A percentile compares a stretch with the other conserved stretches of the same genome.
phyloP scores from a whole-genome alignment of 2,329 filamentous ascomycete genomes.

The Epichloe sp. region DNA sequence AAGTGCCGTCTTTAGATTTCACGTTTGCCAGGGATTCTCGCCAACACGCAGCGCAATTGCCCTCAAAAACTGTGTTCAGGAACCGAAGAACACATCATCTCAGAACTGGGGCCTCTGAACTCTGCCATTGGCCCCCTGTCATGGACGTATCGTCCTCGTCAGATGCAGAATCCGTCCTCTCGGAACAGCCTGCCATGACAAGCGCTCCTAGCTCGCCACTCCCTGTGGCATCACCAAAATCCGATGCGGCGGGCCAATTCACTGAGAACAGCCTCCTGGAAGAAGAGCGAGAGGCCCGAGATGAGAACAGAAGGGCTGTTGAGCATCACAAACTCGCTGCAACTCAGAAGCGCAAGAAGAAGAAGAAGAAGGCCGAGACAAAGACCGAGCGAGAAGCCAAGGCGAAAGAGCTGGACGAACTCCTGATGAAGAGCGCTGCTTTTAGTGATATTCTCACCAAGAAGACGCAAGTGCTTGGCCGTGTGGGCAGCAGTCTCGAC shows the following conservation, averaged over 20 bases:
- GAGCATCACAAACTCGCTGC: slow-evolving; percentile 28
- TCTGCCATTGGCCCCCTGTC: background rate
- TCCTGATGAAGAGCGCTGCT: slow-evolving; percentile 44
- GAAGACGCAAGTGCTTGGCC: slow-evolving; percentile 49
- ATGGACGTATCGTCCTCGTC: slow-evolving; percentile 21
- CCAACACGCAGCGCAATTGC: background rate
- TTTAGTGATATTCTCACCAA: slow-evolving; percentile 51
- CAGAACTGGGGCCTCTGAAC: background rate
- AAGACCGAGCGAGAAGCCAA: slow-evolving; percentile 44
- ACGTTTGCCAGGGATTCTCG: background rate
- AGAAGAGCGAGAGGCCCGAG: slow-evolving; percentile 23
- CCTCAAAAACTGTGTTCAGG: background rate
- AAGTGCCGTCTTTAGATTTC: background rate
- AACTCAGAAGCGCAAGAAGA: slow-evolving; percentile 27
- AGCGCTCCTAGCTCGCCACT: slow-evolving; percentile 27
- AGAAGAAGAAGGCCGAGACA: slow-evolving; percentile 37
- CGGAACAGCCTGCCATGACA: slow-evolving; percentile 17
- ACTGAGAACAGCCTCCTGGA: slow-evolving; percentile 18
- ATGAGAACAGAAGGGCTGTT: slow-evolving; percentile 34
- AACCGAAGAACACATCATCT: background rate
- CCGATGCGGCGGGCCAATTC: slow-evolving; percentile 8
- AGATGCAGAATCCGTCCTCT: slow-evolving; percentile 18
- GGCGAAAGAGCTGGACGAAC: slow-evolving; percentile 44
- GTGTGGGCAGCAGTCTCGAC: slow-evolving; percentile 47
- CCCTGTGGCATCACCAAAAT: slow-evolving; percentile 9